phyloP scores from a whole-genome alignment of 305 asterid genomes.

The Caryopteris hybrid region DNA sequence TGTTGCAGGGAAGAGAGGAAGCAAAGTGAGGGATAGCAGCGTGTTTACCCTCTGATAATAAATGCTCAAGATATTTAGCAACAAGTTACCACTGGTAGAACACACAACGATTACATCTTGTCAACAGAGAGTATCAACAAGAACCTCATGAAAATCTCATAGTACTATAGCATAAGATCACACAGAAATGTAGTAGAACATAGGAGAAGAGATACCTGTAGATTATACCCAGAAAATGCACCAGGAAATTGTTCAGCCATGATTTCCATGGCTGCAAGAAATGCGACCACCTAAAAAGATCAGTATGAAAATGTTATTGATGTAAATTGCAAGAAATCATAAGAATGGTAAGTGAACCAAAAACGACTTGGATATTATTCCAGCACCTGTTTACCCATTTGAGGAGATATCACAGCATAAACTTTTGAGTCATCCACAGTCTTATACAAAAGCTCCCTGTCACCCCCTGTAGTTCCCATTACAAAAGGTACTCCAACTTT shows the following conservation, averaged over 20 bases:
- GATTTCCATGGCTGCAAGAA: slow-evolving; percentile 89
- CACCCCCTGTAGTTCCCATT: slow-evolving; percentile 98
- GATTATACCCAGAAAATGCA: slow-evolving; percentile 84
- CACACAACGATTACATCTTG: neutral
- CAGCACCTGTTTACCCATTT: slow-evolving; percentile 97
- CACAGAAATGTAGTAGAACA: neutral
- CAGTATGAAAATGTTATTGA: slow-evolving; percentile 4
- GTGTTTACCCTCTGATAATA: slow-evolving; percentile 2
- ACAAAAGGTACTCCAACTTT: slow-evolving; percentile 97
- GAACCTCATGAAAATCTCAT: neutral
- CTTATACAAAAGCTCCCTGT: slow-evolving; percentile 75
- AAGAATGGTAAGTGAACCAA: slow-evolving; percentile 1
- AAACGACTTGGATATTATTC: neutral
- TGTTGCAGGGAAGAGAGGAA: slow-evolving; percentile 1
- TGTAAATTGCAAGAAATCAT: slow-evolving; percentile 4
- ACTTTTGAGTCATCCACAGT: slow-evolving; percentile 64
- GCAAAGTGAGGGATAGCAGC: neutral
- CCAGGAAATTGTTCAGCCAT: slow-evolving; percentile 95
- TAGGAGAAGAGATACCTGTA: slow-evolving; percentile 49
- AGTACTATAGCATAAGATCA: slow-evolving; percentile 11
- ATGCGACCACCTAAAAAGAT: slow-evolving; percentile 77
- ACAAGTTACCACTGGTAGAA: neutral
- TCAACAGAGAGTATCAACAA: neutral
- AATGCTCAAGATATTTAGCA: neutral
- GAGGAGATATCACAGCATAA: slow-evolving; percentile 96